phyloP scores from a whole-genome alignment of 345 rosid species.

The Rhodamnia rubescens region DNA sequence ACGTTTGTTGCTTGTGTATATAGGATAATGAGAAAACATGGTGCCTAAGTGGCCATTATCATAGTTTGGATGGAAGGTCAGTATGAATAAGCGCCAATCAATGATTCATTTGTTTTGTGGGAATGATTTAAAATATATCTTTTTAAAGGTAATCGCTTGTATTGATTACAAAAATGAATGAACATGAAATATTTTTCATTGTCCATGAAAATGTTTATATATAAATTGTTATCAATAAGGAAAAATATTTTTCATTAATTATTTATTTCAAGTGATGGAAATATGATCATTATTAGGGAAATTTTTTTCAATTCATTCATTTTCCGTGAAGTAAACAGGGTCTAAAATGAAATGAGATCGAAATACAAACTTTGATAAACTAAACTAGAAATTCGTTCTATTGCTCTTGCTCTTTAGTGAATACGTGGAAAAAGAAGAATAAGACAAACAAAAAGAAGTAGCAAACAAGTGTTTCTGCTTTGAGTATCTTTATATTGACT shows the following conservation, averaged over 20 bases:
- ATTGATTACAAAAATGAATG: too few species aligned
- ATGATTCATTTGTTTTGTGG: too few species aligned
- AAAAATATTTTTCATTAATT: too few species aligned
- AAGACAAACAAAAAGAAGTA: neutral
- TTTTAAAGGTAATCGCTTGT: too few species aligned
- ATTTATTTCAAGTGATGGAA: too few species aligned
- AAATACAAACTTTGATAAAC: neutral
- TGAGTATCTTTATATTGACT: neutral
- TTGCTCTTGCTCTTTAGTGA: neutral
- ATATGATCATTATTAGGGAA: too few species aligned
- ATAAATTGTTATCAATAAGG: too few species aligned
- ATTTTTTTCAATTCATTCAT: too few species aligned
- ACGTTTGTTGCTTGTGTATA: neutral
- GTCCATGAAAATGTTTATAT: too few species aligned
- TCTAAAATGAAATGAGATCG: neutral
- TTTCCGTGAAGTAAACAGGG: too few species aligned
- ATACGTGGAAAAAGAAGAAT: neutral
- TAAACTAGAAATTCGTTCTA: neutral
- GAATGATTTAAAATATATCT: too few species aligned
- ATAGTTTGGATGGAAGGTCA: neutral
- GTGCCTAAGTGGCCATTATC: neutral
- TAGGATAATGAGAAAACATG: neutral
- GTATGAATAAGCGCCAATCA: neutral
- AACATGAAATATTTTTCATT: too few species aligned
- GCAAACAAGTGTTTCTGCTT: neutral